A percentile compares a stretch with the other conserved stretches of the same genome.
These are phyloP conservation scores for Isoetes engelmannii DNA, from an alignment of 83 land plant species.

Conservation along the genomic window DNA sequence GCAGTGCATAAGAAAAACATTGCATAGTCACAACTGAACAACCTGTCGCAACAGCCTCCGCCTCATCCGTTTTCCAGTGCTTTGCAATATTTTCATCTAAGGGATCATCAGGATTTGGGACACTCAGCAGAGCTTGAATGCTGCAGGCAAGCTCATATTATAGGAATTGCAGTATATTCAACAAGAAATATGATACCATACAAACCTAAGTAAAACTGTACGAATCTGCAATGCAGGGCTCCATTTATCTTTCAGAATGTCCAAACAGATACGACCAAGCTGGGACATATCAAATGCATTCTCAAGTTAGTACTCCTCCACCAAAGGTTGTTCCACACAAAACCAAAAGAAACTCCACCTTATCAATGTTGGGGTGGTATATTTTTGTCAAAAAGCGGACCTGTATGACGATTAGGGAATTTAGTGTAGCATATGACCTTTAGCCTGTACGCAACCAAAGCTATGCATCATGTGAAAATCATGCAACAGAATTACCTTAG, in stretches of 20 bases:
- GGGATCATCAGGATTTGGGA: slow-evolving; percentile 96
- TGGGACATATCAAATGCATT: slow-evolving; percentile 9
- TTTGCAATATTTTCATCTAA: slow-evolving; percentile 92
- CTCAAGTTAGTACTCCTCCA: neutral
- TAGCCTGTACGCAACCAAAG: too few relatives aligned
- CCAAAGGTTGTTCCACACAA: neutral
- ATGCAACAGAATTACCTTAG: slow-evolving; percentile 48
- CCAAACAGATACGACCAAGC: slow-evolving; percentile 96
- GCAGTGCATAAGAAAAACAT: neutral
- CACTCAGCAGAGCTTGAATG: slow-evolving; percentile 92
- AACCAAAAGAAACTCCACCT: slow-evolving; percentile 33
- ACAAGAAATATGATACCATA: neutral
- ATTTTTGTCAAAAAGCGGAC: slow-evolving; percentile 93
- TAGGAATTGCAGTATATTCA: neutral
- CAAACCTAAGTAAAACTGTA: slow-evolving; percentile 81
- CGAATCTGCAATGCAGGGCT: slow-evolving; percentile 96
- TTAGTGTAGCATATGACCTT: too few relatives aligned
- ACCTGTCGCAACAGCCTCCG: slow-evolving; percentile 93
- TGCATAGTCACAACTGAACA: neutral
- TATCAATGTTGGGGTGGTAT: slow-evolving; percentile 96
- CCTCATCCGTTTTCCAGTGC: slow-evolving; percentile 90
- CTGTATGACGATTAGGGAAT: slow-evolving; percentile 23
- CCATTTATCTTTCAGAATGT: slow-evolving; percentile 96
- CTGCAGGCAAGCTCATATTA: slow-evolving; percentile 25
- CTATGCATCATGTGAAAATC: too few relatives aligned